Evolutionary conservation across 2,329 filamentous ascomycete genomes (phyloP), one percentile per base, ranked within the genome.

Genomic region (Aspergillus uvarum): DNA sequence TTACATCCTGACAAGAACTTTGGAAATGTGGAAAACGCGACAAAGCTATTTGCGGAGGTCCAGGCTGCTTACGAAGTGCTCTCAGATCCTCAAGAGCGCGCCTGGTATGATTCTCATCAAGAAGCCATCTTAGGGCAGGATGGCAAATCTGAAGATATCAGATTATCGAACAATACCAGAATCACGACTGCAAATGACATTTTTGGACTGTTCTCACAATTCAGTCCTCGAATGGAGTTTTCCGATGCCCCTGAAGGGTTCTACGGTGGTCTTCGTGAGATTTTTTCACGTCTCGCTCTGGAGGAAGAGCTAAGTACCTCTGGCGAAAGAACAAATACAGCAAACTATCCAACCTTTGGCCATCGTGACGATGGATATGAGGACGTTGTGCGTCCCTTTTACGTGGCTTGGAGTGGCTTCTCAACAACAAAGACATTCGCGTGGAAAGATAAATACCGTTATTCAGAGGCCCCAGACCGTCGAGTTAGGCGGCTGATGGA

Each of bases 61-160:
- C 94, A 97, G 75, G 85, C 92, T 38, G 95, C 95, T 51, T 96
- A 99, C 74, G 92, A 98, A 75, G 87, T 99, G n/a, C 85, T 99
- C 1, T 96, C 93, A 1, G 95, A 99, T 74, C 88, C 92, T 11
- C 94, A 99, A 74, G 95, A 99, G 75, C 87, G 95, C 67, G 89
- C 93, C 32, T 99, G 95, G 95, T 99, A 99, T 79, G 94, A 99
- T 77, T 92, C 92, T 2, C 95, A 99, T 73, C 89, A 92, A 62
- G 88, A 92, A 67, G 87, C 90, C 54, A 96, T 98, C 63, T 79
- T 98, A 63, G 84, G 85, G 31, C 89, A 88, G 44, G 82, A 85
- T 59, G 85, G 75, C 49, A 70, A 67, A 10, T 69, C 70, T 10
- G 70, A 72, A 65, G 76, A 78, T 51, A 82, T 81, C 38, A 81